Conservation (phyloP, 169 alveolate genomes). For the Theileria sp. region DNA sequence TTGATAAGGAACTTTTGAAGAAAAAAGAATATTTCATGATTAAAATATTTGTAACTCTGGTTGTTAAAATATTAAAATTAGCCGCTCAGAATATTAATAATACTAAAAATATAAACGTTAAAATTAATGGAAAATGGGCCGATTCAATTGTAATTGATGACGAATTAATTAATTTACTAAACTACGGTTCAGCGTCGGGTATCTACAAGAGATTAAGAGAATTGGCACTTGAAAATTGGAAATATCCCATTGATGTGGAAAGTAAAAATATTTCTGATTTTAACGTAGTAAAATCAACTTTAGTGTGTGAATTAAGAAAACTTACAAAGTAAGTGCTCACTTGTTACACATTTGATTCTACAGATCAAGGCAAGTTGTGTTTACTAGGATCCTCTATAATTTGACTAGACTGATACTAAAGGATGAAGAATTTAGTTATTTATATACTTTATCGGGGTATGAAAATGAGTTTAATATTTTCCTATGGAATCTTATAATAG, state of each 20-base stretch:
- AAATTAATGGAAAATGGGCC: slow-evolving; percentile 3
- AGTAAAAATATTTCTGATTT: not conserved
- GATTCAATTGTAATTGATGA: not conserved
- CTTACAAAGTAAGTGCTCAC: slow-evolving; percentile 21
- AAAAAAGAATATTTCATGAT: not conserved
- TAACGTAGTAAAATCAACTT: slow-evolving; percentile 19
- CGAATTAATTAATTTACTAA: slow-evolving; percentile 33
- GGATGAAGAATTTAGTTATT: not conserved
- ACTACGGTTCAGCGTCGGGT: slow-evolving; percentile 49
- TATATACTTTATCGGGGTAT: not conserved
- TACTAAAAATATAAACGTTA: not conserved
- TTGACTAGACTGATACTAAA: slow-evolving; percentile 17
- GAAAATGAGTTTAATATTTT: not conserved
- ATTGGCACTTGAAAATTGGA: not conserved
- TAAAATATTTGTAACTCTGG: slow-evolving; percentile 13
- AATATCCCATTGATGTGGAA: not conserved
- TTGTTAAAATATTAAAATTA: slow-evolving; percentile 12
- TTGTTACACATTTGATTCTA: not conserved
- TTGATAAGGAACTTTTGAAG: not conserved
- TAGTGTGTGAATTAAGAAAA: slow-evolving; percentile 30
- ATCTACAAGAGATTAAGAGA: slow-evolving; percentile 24
- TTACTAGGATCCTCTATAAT: slow-evolving; percentile 19
- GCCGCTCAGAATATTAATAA: slow-evolving; percentile 9
- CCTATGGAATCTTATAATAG: slow-evolving; percentile 18
- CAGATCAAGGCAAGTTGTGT: slow-evolving; percentile 54